Base-by-base conservation (phyloP, 2,329 filamentous ascomycete species). In the Ascochyta lentis region DNA sequence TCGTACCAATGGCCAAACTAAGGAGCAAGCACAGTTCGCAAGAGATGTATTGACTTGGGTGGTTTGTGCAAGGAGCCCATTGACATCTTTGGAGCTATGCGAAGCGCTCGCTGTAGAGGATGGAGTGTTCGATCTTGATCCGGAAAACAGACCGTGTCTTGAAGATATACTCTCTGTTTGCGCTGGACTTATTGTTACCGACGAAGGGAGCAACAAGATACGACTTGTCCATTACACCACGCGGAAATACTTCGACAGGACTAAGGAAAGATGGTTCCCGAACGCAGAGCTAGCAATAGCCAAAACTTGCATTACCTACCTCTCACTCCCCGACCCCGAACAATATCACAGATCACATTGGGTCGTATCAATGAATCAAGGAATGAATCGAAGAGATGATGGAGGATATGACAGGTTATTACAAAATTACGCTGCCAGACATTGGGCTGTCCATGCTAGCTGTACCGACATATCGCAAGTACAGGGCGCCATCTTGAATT, bases 1-100 rank as follows among this genome's bases (percentile, higher is more conserved):
- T 2, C 67, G 80, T 19, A 81, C 84, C 26, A 44, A 75, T n/a
- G 54, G 61, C 0, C 80, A 84, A 42, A 7, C 60, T 0, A 1
- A 46, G 1, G 74, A 71, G 3, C 58, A 72, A 9, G 34, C 40
- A n/a, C 50, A 72, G 0, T 66, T 81, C 35, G 81, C 81, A 0
- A 76, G 69, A 29, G 45, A 50, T 9, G 52, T 59, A 16, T 45
- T 67, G 9, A 54, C 56, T 6, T 67, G 61, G 65, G 59, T 67
- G 23, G 51, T 56, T 9, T 59, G 23, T 31, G 59, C 63, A 12
- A 40, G 51, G 33, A 22, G 55, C 19, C 53, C 48, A 12, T 54
- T 67, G n/a, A 60, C 61, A 4, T 58, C 37, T 16, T n/a, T 1
- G 2, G 61, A 64, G 35, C 23, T 67, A 13, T 56, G 50, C 19